Conservation (phyloP, 192 early-diverging fungal species). For the Linnemannia hyalina region DNA sequence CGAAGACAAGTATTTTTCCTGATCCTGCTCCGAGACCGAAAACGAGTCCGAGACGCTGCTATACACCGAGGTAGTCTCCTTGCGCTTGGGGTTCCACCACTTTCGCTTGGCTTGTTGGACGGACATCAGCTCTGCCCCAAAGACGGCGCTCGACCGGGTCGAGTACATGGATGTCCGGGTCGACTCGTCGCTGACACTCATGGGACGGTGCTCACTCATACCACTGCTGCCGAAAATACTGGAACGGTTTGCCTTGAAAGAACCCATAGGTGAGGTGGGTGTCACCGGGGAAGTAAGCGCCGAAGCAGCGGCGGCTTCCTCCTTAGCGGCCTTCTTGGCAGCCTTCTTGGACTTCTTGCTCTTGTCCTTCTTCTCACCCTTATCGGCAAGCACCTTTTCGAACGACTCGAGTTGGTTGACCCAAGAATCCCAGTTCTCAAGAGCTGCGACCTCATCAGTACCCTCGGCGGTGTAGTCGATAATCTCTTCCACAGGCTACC, state of each 20-base stretch:
- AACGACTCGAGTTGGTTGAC: slow-evolving; percentile 53
- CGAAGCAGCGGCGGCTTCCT: slow-evolving; percentile 3
- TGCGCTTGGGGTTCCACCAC: slow-evolving; percentile 49
- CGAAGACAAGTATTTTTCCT: slow-evolving; percentile 28
- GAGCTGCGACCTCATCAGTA: slow-evolving; percentile 12
- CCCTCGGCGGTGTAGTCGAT: slow-evolving; percentile 5
- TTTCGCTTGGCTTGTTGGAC: slow-evolving; percentile 45
- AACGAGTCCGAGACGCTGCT: not conserved
- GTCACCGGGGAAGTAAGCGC: not conserved
- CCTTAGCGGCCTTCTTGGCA: slow-evolving; percentile 8
- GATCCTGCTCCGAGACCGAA: slow-evolving; percentile 36
- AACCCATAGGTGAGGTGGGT: slow-evolving; percentile 12
- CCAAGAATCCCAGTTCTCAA: slow-evolving; percentile 58
- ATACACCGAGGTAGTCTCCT: slow-evolving; percentile 37
- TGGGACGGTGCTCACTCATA: not conserved
- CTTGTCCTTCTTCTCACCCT: slow-evolving; percentile 43
- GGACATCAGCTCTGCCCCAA: slow-evolving; percentile 17
- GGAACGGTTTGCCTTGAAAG: slow-evolving; percentile 22
- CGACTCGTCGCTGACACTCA: slow-evolving; percentile 2
- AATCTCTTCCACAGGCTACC: slow-evolving; percentile 34
- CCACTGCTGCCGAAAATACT: slow-evolving; percentile 24
- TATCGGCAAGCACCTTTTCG: slow-evolving; percentile 45
- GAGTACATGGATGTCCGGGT: slow-evolving; percentile 27
- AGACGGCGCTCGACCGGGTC: slow-evolving; percentile 17
- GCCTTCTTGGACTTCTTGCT: slow-evolving; percentile 27